Base-by-base conservation (phyloP, 148 eudicot genomes). In the Nepenthes gracilis region DNA sequence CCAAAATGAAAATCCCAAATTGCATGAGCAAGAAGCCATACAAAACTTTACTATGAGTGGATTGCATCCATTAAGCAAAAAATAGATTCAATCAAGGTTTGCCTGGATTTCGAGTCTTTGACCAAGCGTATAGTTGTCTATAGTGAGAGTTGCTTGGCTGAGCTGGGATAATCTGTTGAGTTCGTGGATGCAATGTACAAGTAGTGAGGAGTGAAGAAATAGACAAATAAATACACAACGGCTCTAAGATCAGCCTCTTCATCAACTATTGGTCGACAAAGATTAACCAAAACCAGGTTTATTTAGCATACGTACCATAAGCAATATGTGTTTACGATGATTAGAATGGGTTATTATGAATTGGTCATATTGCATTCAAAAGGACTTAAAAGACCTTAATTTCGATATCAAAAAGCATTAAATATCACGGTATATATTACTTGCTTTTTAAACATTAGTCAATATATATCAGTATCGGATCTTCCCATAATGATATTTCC, bases 241-340 rank as follows among this genome's bases (percentile, higher is more conserved):
- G 88, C 96, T 47, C 97, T 96, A 15, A 92, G 83, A 72, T 92
- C 97, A 66, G 97, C 96, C 73, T 92, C 98, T 71, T 92, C 98
- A 7, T 96, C 98, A 63, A 88, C 81, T 14, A 94, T 88, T 55
- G 96, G 71, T 33, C 94, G 72, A 43, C 90, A 88, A 65, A 96
- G 94, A n/a, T 71, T 66, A 43, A 84, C 77, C 23, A 23, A 23
- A 23, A 23, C 23, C 69, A 83, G 35, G 76, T 83, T 88, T 61
- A 85, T 83, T 69, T 92, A 96, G 75, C 79, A 85, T 12, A 77
- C 86, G 72, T 96, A 92, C 97, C 97, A 92, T 52, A 82, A 60
- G 72, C 88, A 70, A 72, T 92, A 92, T 51, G 85, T 38, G 60
- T 47, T 59, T 43, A 90, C 88, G 47, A 85, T 63, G 35, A 60